Evolutionary conservation across 805 yeast genomes (phyloP).

Genomic region (Priceomyces castillae): DNA sequence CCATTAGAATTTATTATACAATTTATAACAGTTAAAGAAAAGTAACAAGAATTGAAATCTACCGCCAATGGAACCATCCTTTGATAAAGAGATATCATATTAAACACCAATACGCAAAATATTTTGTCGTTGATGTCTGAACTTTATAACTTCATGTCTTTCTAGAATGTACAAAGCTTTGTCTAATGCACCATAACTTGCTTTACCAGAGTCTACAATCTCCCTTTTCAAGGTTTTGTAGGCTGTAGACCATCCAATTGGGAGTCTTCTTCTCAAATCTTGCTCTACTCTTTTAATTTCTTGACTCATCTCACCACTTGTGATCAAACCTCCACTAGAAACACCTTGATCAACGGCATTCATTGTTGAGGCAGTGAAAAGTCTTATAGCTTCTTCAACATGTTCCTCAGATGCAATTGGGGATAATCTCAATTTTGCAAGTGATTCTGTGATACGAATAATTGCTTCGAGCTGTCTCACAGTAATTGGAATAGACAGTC

Average conservation of each 20-base stretch:
- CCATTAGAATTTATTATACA: not conserved
- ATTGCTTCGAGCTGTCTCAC: constrained; percentile 97
- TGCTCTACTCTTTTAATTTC: constrained; percentile 80
- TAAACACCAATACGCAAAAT: constrained; percentile 73
- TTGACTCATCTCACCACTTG: constrained; percentile 58
- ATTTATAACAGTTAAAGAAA: not conserved
- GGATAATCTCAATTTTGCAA: constrained; percentile 80
- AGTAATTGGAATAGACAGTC: constrained; percentile 96
- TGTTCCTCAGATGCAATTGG: constrained; percentile 86
- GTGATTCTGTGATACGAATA: constrained; percentile 88
- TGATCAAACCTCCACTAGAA: constrained; percentile 38
- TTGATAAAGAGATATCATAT: constrained; percentile 2
- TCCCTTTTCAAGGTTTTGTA: constrained; percentile 80
- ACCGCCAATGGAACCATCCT: not conserved
- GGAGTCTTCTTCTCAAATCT: constrained; percentile 84
- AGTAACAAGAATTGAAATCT: not conserved
- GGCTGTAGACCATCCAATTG: constrained; percentile 95
- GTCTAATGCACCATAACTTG: constrained; percentile 70
- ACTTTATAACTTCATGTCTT: constrained; percentile 81
- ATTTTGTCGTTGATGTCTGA: constrained; percentile 82
- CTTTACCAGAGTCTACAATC: constrained; percentile 65
- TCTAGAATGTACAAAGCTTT: constrained; percentile 79
- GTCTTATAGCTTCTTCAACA: constrained; percentile 91
- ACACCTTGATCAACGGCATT: constrained; percentile 80
- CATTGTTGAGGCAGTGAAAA: constrained; percentile 96